Evolutionary conservation across 805 yeast genomes (phyloP).

Genomic region (Metschnikowia proteae): DNA sequence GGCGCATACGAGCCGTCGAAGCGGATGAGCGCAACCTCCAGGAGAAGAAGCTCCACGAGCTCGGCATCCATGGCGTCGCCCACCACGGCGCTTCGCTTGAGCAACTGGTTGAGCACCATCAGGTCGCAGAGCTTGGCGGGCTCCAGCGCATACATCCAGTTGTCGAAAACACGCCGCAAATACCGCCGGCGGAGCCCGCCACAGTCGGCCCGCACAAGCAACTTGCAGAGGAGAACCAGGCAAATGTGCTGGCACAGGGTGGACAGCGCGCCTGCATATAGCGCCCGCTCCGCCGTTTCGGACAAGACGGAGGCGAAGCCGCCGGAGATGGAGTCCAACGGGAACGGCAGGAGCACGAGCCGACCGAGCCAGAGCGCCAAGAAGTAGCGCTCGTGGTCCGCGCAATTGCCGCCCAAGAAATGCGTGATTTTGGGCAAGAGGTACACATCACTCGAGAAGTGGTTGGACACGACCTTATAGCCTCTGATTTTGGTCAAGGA

Average conservation of each 20-base stretch:
- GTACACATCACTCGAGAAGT: constrained; percentile 57
- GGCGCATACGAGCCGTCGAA: background rate
- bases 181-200: constrained; percentile 21
- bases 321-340: constrained; percentile 39
- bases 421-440: constrained; percentile 33
- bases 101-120: constrained; percentile 37
- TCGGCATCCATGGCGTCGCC: constrained; percentile 7
- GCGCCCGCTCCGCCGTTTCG: constrained; percentile 26
- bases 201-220: constrained; percentile 50
- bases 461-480: constrained; percentile 54
- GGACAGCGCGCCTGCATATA: constrained; percentile 25
- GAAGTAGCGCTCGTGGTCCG: constrained; percentile 30
- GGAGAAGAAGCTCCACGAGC: constrained; percentile 1
- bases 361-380: constrained; percentile 70
- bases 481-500: constrained; percentile 63
- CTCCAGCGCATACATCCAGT: constrained; percentile 17
- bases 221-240: constrained; percentile 48
- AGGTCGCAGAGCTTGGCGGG: constrained; percentile 34
- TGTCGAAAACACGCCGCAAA: constrained; percentile 4
- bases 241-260: constrained; percentile 60
- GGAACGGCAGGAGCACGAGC: constrained; percentile 71
- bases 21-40: constrained; percentile 7
- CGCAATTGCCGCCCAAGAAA: constrained; percentile 19
- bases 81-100: constrained; percentile 20
- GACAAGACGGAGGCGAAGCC: constrained; percentile 35